A percentile compares a stretch with the other conserved stretches of the same genome.
phyloP scores from a whole-genome alignment of 257 asterid genomes.

The Penstemon newberryi region DNA sequence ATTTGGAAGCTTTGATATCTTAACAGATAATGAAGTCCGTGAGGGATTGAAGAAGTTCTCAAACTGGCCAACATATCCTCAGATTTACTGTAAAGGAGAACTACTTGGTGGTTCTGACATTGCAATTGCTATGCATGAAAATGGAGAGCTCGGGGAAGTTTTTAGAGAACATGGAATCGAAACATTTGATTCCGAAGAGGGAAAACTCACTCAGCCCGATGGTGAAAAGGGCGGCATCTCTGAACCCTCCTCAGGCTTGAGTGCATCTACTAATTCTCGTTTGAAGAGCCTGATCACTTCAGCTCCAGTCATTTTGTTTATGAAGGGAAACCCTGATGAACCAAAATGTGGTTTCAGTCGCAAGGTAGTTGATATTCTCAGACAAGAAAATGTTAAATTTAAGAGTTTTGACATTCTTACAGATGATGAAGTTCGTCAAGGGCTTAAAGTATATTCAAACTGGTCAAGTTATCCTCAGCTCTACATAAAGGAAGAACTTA shows the following conservation, averaged over 20 bases:
- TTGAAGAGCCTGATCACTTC: conserved; percentile 53
- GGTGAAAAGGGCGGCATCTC: conserved; percentile 52
- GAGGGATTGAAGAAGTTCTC: conserved; percentile 87
- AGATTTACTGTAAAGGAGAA: conserved; percentile 93
- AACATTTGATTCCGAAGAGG: conserved; percentile 36
- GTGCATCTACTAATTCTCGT: conserved; percentile 53
- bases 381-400: conserved; percentile 68
- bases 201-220: conserved; percentile 36
- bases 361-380: conserved; percentile 81
- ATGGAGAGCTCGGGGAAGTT: conserved; percentile 76
- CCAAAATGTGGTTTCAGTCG: conserved; percentile 95
- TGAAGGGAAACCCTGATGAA: conserved; percentile 87
- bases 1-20: conserved; percentile 87
- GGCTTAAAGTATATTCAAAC: conserved; percentile 89
- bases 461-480: conserved; percentile 99
- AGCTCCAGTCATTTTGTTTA: conserved; percentile 72
- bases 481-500: conserved; percentile 78
- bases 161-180: conserved; percentile 63
- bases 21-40: conserved; percentile 69
- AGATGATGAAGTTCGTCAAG: conserved; percentile 92
- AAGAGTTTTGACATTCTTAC: conserved; percentile 78
- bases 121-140: conserved; percentile 79
- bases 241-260: conserved; percentile 67
- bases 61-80: conserved; percentile 99
- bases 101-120: conserved; percentile 95